Evolutionary conservation across 805 yeast genomes (phyloP), one percentile per base, ranked within the genome.

Genomic region (Dipodascus albidus): DNA sequence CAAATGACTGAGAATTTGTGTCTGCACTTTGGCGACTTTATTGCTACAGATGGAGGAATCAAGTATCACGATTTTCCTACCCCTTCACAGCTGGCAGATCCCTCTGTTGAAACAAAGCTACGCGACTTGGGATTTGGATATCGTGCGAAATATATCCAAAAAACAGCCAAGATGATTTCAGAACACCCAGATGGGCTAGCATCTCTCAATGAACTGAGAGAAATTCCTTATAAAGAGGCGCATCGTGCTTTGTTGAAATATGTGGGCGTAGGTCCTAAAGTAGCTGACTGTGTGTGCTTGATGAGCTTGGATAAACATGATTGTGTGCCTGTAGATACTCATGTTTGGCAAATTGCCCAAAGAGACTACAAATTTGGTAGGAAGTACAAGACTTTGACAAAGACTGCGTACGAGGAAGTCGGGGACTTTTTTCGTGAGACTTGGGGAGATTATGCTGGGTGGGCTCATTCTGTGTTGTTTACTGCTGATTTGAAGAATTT

Each of bases 401-500:
- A 74, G 50, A 74, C 69, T 24, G 67, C 75, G 3, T 83, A 84
- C 63, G 76, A 71, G 42, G 72, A 74, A 21, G 83, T 88, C 3
- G 74, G 88, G 48, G 62, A 64, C 6, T 78, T 75, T 64, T 82
- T 91, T 64, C 73, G 76, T 48, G 73, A 74, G 0, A 69, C 82
- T 48, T 93, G 96, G 91, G 97, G 96, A 0, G 78, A 78, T 1
- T 85, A 85, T 64, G 97, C 99, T 1, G 99, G 99, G 0, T 93
- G 99, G 99, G 98, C 98, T 0, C 99, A 91, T 63, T 85, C 91
- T n/a, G 88, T 91, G 9, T 72, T 90, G 54, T 90, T 90, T 68
- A 84, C 97, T 0, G 87, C 89, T 3, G 96, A 89, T 63, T 74
- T 90, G 53, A 69, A 70, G 50, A 89, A 85, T 55, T 73, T 87